These are phyloP conservation scores for Yamadazyma scolyti DNA, from an alignment of 805 yeast genomes.

Conservation along the genomic window DNA sequence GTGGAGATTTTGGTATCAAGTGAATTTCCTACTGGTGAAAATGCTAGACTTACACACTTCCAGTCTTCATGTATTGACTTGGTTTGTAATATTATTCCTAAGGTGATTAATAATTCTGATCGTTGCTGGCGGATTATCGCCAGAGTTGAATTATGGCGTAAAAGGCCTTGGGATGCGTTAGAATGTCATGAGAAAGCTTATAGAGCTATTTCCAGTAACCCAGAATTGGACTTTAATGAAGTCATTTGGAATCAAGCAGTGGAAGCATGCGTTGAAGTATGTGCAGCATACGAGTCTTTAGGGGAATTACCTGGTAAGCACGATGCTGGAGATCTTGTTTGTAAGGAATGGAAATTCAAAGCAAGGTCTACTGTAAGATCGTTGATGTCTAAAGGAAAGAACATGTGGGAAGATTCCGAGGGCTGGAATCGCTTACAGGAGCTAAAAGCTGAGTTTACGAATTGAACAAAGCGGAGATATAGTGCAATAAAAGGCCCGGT, in stretches of 20 bases:
- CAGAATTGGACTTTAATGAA: slow-evolving; percentile 62
- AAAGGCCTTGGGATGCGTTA: slow-evolving; percentile 81
- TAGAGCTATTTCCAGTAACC: slow-evolving; percentile 62
- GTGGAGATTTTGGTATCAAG: slow-evolving; percentile 58
- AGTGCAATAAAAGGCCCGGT: no score
- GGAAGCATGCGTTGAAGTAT: slow-evolving; percentile 71
- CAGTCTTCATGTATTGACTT: slow-evolving; percentile 70
- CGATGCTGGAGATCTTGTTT: slow-evolving; percentile 79
- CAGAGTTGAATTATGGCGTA: slow-evolving; percentile 81
- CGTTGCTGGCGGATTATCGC: slow-evolving; percentile 84
- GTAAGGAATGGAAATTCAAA: slow-evolving; percentile 89
- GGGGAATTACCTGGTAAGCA: slow-evolving; percentile 83
- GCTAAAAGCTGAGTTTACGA: slow-evolving; percentile 47
- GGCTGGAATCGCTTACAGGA: slow-evolving; percentile 69
- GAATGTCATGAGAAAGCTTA: slow-evolving; percentile 85
- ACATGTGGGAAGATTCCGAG: slow-evolving; percentile 73
- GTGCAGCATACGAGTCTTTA: slow-evolving; percentile 79
- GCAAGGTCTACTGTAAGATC: slow-evolving; percentile 69
- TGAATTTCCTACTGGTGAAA: slow-evolving; percentile 42
- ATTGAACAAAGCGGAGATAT: no score
- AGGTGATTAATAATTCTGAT: slow-evolving; percentile 61
- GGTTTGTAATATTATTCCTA: slow-evolving; percentile 65
- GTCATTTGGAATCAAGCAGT: slow-evolving; percentile 73
- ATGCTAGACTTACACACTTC: slow-evolving; percentile 48
- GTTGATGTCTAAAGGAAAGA: slow-evolving; percentile 73